A percentile compares a stretch with the other conserved stretches of the same genome.
Evolutionary conservation across 805 yeast genomes (phyloP).

Genomic region (Yarrowia sp.): DNA sequence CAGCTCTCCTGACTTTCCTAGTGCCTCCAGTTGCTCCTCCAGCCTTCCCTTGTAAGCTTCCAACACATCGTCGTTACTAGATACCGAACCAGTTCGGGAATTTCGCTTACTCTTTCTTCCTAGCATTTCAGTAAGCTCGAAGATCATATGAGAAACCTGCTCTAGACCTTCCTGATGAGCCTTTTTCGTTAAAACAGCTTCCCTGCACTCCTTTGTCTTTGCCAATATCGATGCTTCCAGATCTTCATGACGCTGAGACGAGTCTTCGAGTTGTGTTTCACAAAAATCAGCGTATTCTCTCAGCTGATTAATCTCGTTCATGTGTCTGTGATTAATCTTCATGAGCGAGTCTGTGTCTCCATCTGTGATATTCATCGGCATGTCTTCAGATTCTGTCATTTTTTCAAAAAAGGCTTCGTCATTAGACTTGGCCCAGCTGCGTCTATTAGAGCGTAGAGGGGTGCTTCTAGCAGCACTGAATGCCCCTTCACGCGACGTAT

Average conservation of each 20-base stretch:
- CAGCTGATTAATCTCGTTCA: not conserved
- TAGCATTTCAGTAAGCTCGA: not conserved
- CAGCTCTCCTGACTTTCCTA: not conserved
- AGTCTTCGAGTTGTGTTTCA: not conserved
- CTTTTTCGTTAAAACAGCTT: not conserved
- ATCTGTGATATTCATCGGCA: not conserved
- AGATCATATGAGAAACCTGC: slow-evolving; percentile 12
- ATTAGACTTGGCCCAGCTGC: slow-evolving; percentile 2
- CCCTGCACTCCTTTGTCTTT: slow-evolving; percentile 14
- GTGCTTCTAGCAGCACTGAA: too few relatives aligned
- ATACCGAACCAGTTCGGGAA: not conserved
- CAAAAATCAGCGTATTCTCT: not conserved
- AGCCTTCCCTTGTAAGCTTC: not conserved
- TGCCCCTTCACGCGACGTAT: too few relatives aligned
- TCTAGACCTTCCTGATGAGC: slow-evolving; percentile 19
- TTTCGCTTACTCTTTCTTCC: not conserved
- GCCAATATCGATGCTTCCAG: slow-evolving; percentile 13
- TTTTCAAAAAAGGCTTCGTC: slow-evolving; percentile 1
- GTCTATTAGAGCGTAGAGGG: not conserved
- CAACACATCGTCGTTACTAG: not conserved
- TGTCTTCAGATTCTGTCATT: not conserved
- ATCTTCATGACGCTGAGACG: not conserved
- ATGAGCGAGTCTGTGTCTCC: slow-evolving; percentile 1
- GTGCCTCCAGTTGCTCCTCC: not conserved
- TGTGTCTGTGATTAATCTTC: not conserved